Evolutionary conservation across 2,329 filamentous ascomycete species (phyloP).

Genomic region (Juglanconis sp.): DNA sequence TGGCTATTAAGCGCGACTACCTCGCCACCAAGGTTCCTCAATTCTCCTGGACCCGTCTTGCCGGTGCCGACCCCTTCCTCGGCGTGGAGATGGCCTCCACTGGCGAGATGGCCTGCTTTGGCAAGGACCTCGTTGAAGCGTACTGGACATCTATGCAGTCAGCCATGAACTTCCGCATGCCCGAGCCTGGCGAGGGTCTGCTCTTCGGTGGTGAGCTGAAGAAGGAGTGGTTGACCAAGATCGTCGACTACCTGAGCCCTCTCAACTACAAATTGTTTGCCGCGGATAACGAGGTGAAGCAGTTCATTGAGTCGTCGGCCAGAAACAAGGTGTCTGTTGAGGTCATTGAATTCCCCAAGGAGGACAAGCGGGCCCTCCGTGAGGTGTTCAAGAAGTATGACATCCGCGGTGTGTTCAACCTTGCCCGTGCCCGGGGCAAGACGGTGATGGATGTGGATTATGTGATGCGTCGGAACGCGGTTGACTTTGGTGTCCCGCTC

Average conservation of each 20-base stretch:
- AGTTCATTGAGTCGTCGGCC: constrained; percentile 69
- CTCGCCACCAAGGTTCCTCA: constrained; percentile 96
- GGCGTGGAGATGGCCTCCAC: constrained; percentile 97
- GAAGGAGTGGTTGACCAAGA: constrained; percentile 68
- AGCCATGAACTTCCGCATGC: constrained; percentile 98
- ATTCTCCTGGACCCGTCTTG: constrained; percentile 97
- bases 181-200: constrained; percentile 90
- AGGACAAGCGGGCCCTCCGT: constrained; percentile 90
- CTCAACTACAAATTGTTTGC: constrained; percentile 94
- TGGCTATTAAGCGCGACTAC: constrained; percentile 86
- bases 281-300: constrained; percentile 76
- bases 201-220: constrained; percentile 83
- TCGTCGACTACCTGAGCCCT: constrained; percentile 83
- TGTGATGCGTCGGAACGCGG: constrained; percentile 95
- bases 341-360: constrained; percentile 93
- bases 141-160: constrained; percentile 97
- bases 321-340: constrained; percentile 71
- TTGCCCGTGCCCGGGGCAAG: constrained; percentile 79
- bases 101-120: constrained; percentile 98
- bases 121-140: constrained; percentile 89
- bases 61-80: constrained; percentile 94
- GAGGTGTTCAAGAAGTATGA: constrained; percentile 97
- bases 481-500: constrained; percentile 94
- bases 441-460: constrained; percentile 91
- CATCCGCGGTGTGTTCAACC: constrained; percentile 92